These are phyloP conservation scores for Delonix regia DNA, from an alignment of 306 rosid species.

Conservation along the genomic window DNA sequence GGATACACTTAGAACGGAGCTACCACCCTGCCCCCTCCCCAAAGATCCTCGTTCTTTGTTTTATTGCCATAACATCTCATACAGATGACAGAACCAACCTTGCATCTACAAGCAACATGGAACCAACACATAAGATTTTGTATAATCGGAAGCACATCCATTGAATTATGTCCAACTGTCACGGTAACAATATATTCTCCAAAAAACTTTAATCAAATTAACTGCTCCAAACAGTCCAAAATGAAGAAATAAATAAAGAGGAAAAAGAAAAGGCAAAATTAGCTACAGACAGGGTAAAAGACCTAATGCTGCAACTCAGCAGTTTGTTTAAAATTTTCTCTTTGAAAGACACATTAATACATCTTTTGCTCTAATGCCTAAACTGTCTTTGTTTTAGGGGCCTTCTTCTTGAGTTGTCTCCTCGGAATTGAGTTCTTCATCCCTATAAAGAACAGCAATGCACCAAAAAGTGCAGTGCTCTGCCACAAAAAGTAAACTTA, in stretches of 20 bases:
- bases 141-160: slow-evolving; percentile 19
- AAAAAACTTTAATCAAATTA: slow-evolving; percentile 2
- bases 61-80: too few relatives aligned
- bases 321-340: slow-evolving; percentile 28
- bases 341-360: slow-evolving; percentile 27
- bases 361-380: slow-evolving; percentile 45
- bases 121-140: not conserved
- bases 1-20: too few relatives aligned
- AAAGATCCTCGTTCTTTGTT: not conserved
- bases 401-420: slow-evolving; percentile 72
- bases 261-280: slow-evolving; percentile 9
- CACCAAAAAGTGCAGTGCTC: slow-evolving; percentile 79
- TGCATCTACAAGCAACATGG: not conserved
- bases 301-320: slow-evolving; percentile 37
- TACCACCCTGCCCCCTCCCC: too few relatives aligned
- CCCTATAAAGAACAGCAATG: slow-evolving; percentile 81
- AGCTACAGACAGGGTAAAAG: not conserved
- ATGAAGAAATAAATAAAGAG: not conserved
- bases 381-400: slow-evolving; percentile 64
- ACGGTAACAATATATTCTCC: slow-evolving; percentile 22
- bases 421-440: slow-evolving; percentile 78
- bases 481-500: slow-evolving; percentile 44
- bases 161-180: slow-evolving; percentile 28
- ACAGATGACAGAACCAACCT: too few relatives aligned
- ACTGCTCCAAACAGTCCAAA: slow-evolving; percentile 21